These are phyloP conservation scores for Croton laevigatus DNA, from an alignment of 441 rosid genomes.

Conservation along the genomic window DNA sequence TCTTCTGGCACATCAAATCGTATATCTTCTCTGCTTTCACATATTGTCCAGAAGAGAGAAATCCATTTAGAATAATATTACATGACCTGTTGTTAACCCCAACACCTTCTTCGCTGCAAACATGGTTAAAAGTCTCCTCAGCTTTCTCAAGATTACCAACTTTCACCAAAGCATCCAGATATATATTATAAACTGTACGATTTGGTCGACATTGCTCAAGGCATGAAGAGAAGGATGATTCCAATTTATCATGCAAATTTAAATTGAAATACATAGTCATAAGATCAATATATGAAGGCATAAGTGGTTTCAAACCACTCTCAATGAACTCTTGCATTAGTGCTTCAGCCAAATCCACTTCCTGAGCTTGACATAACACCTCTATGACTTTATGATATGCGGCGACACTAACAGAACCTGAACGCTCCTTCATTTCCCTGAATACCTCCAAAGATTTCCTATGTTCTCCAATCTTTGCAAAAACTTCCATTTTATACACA, in stretches of 20 bases:
- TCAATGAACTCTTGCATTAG: constrained; percentile 58
- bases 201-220: constrained; percentile 59
- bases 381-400: constrained; percentile 82
- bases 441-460: constrained; percentile 56
- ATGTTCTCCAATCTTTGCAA: constrained; percentile 53
- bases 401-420: constrained; percentile 50
- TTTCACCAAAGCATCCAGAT: constrained; percentile 68
- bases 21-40: constrained; percentile 63
- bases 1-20: constrained; percentile 67
- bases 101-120: constrained; percentile 42
- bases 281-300: constrained; percentile 56
- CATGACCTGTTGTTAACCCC: constrained; percentile 66
- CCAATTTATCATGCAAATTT: constrained; percentile 57
- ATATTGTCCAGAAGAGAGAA: constrained; percentile 51
- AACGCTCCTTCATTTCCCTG: constrained; percentile 59
- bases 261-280: constrained; percentile 53
- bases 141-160: constrained; percentile 54
- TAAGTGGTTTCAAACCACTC: constrained; percentile 63
- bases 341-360: constrained; percentile 56
- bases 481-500: constrained; percentile 79
- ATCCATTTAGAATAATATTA: constrained; percentile 62
- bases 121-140: constrained; percentile 54
- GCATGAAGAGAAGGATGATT: constrained; percentile 53
- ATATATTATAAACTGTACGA: constrained; percentile 57
- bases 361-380: constrained; percentile 50